Evolutionary conservation across 2,329 filamentous ascomycete genomes (phyloP).

Genomic region (Verticillium zaregamsianum): DNA sequence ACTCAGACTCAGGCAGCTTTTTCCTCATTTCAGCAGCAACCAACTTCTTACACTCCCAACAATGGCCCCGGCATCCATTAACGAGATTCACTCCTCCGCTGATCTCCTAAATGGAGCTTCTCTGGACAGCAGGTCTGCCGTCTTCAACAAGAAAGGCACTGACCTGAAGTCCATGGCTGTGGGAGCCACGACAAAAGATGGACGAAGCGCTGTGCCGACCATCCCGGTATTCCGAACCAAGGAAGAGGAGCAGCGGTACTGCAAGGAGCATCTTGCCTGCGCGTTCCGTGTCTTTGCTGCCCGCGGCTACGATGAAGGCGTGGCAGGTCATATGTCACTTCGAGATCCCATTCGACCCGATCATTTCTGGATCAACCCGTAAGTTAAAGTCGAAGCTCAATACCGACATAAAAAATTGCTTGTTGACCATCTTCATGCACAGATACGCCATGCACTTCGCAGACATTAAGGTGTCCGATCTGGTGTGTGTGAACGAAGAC

Average conservation of each 20-base stretch:
- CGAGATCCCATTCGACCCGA: constrained; percentile 53
- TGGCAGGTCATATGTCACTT: constrained; percentile 61
- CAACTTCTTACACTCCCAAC: not conserved
- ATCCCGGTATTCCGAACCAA: constrained; percentile 8
- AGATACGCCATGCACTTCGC: constrained; percentile 4
- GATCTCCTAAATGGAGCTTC: not conserved
- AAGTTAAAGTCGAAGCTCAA: not conserved
- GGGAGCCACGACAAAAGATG: not conserved
- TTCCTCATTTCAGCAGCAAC: too few species aligned
- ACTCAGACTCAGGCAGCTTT: too few species aligned
- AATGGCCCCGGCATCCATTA: not conserved
- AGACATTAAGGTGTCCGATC: constrained; percentile 3
- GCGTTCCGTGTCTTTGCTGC: constrained; percentile 56
- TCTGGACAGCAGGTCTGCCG: not conserved
- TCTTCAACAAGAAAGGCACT: constrained; percentile 2
- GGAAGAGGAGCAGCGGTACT: constrained; percentile 41
- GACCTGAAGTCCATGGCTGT: constrained; percentile 2
- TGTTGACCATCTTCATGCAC: not conserved
- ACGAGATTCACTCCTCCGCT: not conserved
- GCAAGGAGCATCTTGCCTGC: constrained; percentile 48
- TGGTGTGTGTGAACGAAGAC: constrained; percentile 7
- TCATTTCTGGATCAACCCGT: constrained; percentile 64
- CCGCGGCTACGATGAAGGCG: constrained; percentile 53
- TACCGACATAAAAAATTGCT: too few species aligned
- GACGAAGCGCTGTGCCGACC: not conserved